Evolutionary conservation across 768 basidiomycete genomes (phyloP), one percentile per base, ranked within the genome.

Genomic region (Melanogaster broomeanus): DNA sequence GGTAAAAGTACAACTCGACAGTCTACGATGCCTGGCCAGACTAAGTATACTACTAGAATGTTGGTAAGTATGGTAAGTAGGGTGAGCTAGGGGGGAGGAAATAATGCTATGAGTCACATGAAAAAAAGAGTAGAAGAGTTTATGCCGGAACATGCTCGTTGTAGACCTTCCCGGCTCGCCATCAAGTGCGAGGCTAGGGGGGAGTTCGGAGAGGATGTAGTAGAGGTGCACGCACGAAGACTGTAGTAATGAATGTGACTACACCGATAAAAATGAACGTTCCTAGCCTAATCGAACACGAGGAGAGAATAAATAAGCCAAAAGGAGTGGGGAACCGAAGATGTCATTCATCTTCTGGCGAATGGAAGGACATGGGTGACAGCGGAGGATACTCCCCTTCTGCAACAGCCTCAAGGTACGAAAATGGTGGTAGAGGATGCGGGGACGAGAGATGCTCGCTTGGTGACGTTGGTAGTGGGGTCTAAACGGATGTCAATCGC

Each of bases 351-450:
- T 74, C 74, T 56, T 73, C 81, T 70, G 77, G 73, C 66, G 76
- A 67, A 61, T 70, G 79, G 58, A 90, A 85, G 33, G 86, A 81
- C 84, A 89, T 87, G 16, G 87, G 87, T 35, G 87, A 88, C 39
- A 85, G 68, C n/a, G 87, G 83, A 37, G 84, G 78, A 47, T 77
- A 82, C 64, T 87, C 87, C 49, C 87, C 83, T 53, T 87, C 89
- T 46, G 90, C 91, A 47, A 91, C 84, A 40, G 90, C 92, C 60
- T 90, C 89, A 51, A 93, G 75, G 50, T 89, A 82, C 27, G 90
- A 84, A 61, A 90, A 93, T 10, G 90, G 88, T 38, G 88, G 88
- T 40, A 90, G 74, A 33, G 82, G 64, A 49, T 78, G 79, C 55
- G 77, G 67, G 15, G 77, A 69, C 24, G 73, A 66, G 46, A 66